These are phyloP conservation scores for Trichomonas gallinae DNA, from an alignment of 208 protist genomes.

Conservation along the genomic window DNA sequence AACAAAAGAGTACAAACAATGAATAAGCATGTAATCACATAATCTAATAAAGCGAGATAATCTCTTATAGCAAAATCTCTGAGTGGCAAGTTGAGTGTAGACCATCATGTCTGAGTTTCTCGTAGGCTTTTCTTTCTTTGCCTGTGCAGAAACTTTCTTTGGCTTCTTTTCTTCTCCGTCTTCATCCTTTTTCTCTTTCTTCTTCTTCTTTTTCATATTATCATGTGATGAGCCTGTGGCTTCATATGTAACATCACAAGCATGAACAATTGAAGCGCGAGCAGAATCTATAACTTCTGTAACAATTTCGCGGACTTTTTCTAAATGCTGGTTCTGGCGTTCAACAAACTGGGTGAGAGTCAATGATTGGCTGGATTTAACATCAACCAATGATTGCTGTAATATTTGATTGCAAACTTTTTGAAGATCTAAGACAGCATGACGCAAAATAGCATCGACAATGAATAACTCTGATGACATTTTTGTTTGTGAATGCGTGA, in stretches of 20 bases:
- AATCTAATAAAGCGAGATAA: background rate
- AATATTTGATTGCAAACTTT: background rate
- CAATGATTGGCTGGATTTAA: background rate
- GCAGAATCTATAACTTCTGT: background rate
- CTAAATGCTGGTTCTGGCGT: background rate
- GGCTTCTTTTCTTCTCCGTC: background rate
- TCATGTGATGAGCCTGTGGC: background rate
- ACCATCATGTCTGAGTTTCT: background rate
- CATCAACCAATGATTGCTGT: background rate
- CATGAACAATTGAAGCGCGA: background rate
- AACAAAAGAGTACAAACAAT: background rate
- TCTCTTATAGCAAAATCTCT: constrained; percentile 8
- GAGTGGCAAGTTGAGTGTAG: constrained; percentile 10
- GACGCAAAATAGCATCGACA: background rate
- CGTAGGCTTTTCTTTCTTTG: background rate
- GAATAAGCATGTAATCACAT: constrained; percentile 12
- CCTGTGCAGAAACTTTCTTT: background rate
- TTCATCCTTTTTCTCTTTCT: background rate
- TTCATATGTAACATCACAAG: constrained; percentile 10
- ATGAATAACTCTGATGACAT: background rate
- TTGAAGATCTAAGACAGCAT: background rate
- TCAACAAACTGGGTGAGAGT: background rate
- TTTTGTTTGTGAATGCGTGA: background rate
- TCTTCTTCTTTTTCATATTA: background rate
- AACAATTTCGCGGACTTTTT: background rate